A percentile compares a stretch with the other conserved stretches of the same genome.
Evolutionary conservation across 2,329 filamentous ascomycete genomes (phyloP).

Genomic region (Fusarium anguioides): DNA sequence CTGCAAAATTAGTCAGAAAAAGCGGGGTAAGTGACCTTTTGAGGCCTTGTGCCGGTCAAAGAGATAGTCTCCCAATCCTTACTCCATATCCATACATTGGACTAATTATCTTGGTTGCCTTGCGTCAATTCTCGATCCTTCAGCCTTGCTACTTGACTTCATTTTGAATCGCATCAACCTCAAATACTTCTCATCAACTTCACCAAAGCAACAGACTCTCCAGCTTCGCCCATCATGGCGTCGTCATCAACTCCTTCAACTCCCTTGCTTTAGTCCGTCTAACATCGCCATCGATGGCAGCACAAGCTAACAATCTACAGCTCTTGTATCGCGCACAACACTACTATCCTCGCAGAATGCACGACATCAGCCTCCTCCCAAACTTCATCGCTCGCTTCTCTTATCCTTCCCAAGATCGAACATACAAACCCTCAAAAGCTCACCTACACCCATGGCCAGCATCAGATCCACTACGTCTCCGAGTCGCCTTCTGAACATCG

Average conservation of each 20-base stretch:
- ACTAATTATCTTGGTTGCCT: background rate
- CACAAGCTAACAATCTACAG: constrained; percentile 57
- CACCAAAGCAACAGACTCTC: background rate
- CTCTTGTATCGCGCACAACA: constrained; percentile 93
- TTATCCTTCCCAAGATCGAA: constrained; percentile 94
- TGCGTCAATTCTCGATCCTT: constrained; percentile 5
- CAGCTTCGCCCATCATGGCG: constrained; percentile 64
- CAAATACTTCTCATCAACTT: background rate
- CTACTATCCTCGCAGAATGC: constrained; percentile 93
- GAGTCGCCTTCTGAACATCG: constrained; percentile 78
- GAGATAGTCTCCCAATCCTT: constrained; percentile 10
- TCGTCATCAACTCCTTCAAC: constrained; percentile 76
- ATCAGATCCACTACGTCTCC: constrained; percentile 96
- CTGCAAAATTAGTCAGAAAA: too few species aligned
- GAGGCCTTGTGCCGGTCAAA: too few species aligned
- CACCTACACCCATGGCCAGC: constrained; percentile 90
- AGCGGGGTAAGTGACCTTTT: too few species aligned
- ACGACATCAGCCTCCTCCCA: constrained; percentile 85
- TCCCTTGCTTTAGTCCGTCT: constrained; percentile 77
- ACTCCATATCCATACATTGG: background rate
- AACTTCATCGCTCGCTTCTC: constrained; percentile 86
- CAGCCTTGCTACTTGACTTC: background rate
- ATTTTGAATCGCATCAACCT: background rate
- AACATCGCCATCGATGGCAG: background rate
- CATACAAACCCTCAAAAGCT: constrained; percentile 86